Base-by-base conservation (phyloP, 1,284 basidiomycete species). In the Malassezia cuniculi region DNA sequence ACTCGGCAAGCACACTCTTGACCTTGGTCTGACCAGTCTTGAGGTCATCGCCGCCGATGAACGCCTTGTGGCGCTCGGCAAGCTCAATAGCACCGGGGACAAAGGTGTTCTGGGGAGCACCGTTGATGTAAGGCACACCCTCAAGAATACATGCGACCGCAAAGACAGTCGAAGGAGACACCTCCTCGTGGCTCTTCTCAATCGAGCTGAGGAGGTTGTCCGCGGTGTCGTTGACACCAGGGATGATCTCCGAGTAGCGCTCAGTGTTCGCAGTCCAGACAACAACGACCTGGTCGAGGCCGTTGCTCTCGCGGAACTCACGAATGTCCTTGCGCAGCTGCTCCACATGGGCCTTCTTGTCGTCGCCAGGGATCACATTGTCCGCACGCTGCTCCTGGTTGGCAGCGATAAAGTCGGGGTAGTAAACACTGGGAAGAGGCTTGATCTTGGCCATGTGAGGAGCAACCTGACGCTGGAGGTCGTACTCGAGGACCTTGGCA, bases 261-360 rank as follows among this genome's bases (percentile, higher is more conserved):
- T 97, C 90, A 26, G 90, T 97, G 74, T 97, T 95, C 67, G 90
- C 90, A 21, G 87, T 93, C 87, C 87, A 94, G 74, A 93, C 89
- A 43, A 93, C 81, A 52, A 94, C 72, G 52, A 85, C 77, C 40
- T 61, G 44, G 45, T 93, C 89, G 39, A 95, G 78, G 26, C 72
- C 74, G 70, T 97, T 78, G 55, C 78, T 71, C 36, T 72, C 66
- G 75, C 94, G 95, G 77, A 97, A 97, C 43, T 79, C 76, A 62
- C 86, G 84, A 63, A 95, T 95, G 69, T 95, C 86, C 34, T 75
- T 75, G 48, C 89, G 84, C 62, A 97, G 79, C 54, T 83, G 80
- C 55, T 94, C 86, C 48, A 97, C 79, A 69, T 97, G 90, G 7
- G 72, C 80, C 53, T 80, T 79, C 75, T 97, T 95, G 51, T 90